phyloP scores from a whole-genome alignment of 208 protist genomes.

The Trypanosoma scelopori region DNA sequence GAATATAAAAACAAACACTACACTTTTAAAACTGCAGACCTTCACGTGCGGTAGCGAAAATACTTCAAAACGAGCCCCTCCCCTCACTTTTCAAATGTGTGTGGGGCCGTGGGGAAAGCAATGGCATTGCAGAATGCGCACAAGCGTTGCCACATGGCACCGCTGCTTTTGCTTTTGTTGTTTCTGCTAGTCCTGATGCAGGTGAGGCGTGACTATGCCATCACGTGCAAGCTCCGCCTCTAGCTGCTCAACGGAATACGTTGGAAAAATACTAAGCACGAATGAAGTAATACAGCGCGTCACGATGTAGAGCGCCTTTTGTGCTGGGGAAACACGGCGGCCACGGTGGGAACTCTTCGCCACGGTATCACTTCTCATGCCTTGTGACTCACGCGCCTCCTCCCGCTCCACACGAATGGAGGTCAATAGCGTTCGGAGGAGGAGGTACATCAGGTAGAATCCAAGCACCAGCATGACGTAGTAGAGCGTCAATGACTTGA shows the following conservation, averaged over 20 bases:
- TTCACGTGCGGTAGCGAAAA: no score
- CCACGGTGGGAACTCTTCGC: background rate
- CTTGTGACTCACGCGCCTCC: background rate
- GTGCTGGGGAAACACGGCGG: conserved; percentile 25
- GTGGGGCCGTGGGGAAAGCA: no score
- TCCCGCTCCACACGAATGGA: conserved; percentile 18
- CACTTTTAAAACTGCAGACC: no score
- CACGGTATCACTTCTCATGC: background rate
- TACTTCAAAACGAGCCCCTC: no score
- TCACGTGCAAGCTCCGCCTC: conserved; percentile 65
- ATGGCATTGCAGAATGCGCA: background rate
- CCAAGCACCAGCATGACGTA: conserved; percentile 14
- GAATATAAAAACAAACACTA: no score
- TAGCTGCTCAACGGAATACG: conserved; percentile 58
- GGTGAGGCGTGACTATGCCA: conserved; percentile 43
- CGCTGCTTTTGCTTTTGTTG: no score
- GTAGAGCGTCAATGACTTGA: conserved; percentile 3
- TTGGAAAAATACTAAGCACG: conserved; percentile 63
- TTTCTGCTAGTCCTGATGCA: conserved; percentile 10
- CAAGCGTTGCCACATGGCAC: background rate
- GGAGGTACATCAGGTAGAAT: background rate
- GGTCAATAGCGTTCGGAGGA: background rate
- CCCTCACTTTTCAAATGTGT: no score
- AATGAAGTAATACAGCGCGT: conserved; percentile 66
- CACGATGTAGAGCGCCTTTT: conserved; percentile 48